phyloP scores from a whole-genome alignment of 129 eudicot genomes.

The Centrapalus pauciflorus region DNA sequence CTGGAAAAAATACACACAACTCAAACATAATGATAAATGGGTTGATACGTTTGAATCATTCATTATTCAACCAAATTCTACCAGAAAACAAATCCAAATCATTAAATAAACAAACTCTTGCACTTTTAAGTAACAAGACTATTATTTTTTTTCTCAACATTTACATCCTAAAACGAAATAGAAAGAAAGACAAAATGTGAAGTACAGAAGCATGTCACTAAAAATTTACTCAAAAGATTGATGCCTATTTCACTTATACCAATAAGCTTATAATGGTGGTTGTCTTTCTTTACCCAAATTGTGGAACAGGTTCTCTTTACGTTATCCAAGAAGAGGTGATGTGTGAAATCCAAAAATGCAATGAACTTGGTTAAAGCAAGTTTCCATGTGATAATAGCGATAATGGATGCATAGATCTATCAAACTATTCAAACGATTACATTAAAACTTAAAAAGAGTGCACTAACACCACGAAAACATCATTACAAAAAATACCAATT shows the following conservation, averaged over 20 bases:
- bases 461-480: too few relatives aligned
- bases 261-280: constrained; percentile 35
- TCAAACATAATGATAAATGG: too few relatives aligned
- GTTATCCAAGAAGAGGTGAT: constrained; percentile 49
- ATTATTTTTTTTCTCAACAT: constrained; percentile 9
- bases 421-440: too few relatives aligned
- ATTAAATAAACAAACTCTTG: constrained; percentile 13
- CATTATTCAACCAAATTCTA: not conserved
- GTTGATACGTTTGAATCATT: too few relatives aligned
- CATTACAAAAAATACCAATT: too few relatives aligned
- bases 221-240: not conserved
- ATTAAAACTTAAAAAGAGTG: too few relatives aligned
- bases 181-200: not conserved
- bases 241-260: constrained; percentile 28
- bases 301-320: constrained; percentile 65
- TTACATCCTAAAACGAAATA: constrained; percentile 20
- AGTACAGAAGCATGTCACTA: constrained; percentile 4
- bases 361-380: not conserved
- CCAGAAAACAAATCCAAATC: not conserved
- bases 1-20: too few relatives aligned
- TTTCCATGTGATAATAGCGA: constrained; percentile 19
- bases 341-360: constrained; percentile 35
- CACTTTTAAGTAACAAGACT: not conserved
- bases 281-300: constrained; percentile 49
- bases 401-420: not conserved